Conservation (phyloP, 108 stramenopile genomes). For the Cyclotella choctawhatcheeana region DNA sequence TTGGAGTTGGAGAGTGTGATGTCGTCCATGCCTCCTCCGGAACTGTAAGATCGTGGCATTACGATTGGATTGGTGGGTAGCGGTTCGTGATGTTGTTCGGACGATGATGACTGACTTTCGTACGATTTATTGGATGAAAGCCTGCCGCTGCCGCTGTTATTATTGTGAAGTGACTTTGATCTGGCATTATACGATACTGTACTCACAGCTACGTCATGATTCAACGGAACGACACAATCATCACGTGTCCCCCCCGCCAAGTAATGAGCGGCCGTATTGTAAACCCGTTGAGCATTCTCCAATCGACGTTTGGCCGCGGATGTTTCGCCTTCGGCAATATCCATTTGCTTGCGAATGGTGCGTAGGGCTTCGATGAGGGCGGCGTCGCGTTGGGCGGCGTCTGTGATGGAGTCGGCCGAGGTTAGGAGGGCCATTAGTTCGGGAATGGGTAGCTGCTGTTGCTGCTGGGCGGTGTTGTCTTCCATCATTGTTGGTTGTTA, state of each 20-base stretch:
- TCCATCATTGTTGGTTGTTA: too few relatives aligned
- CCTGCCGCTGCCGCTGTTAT: not conserved
- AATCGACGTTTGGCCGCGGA: slow-evolving; percentile 8
- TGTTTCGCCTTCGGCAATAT: slow-evolving; percentile 10
- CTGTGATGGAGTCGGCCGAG: slow-evolving; percentile 23
- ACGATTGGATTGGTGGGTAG: slow-evolving; percentile 28
- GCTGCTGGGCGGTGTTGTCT: too few relatives aligned
- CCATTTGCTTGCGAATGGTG: slow-evolving; percentile 24
- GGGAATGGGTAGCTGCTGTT: not conserved
- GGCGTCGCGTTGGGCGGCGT: slow-evolving; percentile 15
- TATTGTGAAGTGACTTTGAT: not conserved
- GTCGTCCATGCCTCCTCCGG: too few relatives aligned
- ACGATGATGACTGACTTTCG: not conserved
- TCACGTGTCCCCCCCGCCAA: slow-evolving; percentile 13
- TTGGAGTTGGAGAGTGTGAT: too few relatives aligned
- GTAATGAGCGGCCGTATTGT: not conserved
- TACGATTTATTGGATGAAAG: not conserved
- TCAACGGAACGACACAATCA: not conserved
- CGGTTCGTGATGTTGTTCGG: slow-evolving; percentile 1
- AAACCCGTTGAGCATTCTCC: slow-evolving; percentile 16
- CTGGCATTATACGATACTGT: not conserved
- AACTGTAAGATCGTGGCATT: slow-evolving; percentile 20
- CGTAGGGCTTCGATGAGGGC: slow-evolving; percentile 30
- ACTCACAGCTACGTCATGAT: not conserved
- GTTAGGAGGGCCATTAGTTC: slow-evolving; percentile 20